Percentiles rank a stretch among this genome's conserved stretches.
phyloP scores from a whole-genome alignment of 1,284 basidiomycete species.

The Ganoderma multipileum region DNA sequence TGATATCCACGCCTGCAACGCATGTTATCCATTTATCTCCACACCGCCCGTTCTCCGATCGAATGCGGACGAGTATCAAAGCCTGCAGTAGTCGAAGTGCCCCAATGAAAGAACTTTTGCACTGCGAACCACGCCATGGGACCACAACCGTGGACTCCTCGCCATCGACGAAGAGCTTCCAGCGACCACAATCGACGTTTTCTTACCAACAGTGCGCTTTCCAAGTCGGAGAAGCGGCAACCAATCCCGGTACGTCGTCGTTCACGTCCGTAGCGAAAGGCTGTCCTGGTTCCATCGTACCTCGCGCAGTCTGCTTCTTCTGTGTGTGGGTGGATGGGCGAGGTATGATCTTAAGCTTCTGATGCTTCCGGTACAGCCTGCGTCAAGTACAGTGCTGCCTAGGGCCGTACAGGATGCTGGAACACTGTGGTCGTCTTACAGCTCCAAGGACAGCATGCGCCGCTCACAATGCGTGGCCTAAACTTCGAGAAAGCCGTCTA shows the following conservation, averaged over 20 bases:
- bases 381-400: background rate
- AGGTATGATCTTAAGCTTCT: background rate
- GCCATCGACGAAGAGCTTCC: background rate
- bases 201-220: background rate
- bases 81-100: background rate
- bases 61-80: background rate
- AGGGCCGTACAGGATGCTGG: background rate
- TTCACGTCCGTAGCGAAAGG: background rate
- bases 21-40: background rate
- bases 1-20: background rate
- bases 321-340: background rate
- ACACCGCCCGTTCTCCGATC: background rate
- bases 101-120: background rate
- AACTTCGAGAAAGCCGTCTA: background rate
- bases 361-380: background rate
- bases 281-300: background rate
- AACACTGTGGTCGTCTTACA: background rate
- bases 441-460: background rate
- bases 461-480: background rate
- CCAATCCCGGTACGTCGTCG: background rate
- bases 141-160: background rate
- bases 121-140: background rate
- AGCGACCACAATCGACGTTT: background rate
- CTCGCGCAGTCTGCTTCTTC: background rate
- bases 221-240: background rate